Evolutionary conservation across 1,139 yeast genomes (phyloP).

Genomic region (Pichia sp.): DNA sequence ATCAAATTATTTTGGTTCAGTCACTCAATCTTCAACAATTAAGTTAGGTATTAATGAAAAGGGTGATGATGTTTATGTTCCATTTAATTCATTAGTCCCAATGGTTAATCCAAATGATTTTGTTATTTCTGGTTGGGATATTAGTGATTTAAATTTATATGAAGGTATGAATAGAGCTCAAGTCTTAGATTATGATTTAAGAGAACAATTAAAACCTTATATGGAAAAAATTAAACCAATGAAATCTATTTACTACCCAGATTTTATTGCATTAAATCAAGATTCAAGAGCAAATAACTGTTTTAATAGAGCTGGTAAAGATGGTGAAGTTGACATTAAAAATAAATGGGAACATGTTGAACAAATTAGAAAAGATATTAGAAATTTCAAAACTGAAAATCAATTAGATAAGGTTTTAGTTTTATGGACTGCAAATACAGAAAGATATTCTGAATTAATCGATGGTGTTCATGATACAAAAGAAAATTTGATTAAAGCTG

Average conservation of each 20-base stretch:
- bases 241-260: constrained; percentile 89
- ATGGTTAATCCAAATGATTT: constrained; percentile 87
- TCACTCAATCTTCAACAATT: constrained; percentile 86
- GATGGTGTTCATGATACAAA: constrained; percentile 85
- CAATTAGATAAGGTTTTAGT: constrained; percentile 81
- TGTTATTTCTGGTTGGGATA: constrained; percentile 94
- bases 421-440: constrained; percentile 97
- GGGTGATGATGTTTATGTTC: constrained; percentile 88
- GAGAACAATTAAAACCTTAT: constrained; percentile 64
- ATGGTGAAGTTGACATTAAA: constrained; percentile 46
- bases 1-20: constrained; percentile 94
- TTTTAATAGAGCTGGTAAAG: constrained; percentile 45
- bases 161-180: constrained; percentile 81
- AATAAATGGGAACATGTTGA: constrained; percentile 91
- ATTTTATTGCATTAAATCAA: constrained; percentile 94
- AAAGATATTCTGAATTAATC: constrained; percentile 76
- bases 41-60: constrained; percentile 78
- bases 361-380: constrained; percentile 76
- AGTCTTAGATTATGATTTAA: constrained; percentile 83
- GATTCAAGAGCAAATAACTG: constrained; percentile 87
- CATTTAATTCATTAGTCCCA: constrained; percentile 85
- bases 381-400: constrained; percentile 68
- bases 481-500: constrained; percentile 67
- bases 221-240: constrained; percentile 64
- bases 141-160: constrained; percentile 61